Evolutionary conservation across 306 rosid species (phyloP).

Genomic region (Ceratonia siliqua): DNA sequence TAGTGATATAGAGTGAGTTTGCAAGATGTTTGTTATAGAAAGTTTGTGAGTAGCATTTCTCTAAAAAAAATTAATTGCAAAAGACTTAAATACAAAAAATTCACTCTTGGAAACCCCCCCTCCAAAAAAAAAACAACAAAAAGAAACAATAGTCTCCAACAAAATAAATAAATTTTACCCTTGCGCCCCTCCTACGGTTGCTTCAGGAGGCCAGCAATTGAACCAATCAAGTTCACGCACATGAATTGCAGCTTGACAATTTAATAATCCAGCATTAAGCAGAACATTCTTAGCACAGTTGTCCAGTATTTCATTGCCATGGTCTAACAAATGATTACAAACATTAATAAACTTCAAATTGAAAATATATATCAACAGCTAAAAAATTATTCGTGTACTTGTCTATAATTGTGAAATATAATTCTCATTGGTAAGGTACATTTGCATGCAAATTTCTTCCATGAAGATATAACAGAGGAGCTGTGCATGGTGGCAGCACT

Average conservation of each 20-base stretch:
- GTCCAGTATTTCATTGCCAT: conserved; percentile 72
- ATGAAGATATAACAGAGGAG: neutral
- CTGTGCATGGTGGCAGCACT: neutral
- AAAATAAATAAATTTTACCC: conserved; percentile 45
- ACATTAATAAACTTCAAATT: neutral
- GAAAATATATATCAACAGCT: neutral
- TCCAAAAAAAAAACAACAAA: neutral
- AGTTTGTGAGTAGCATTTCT: no score
- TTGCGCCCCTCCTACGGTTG: conserved; percentile 44
- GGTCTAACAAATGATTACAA: conserved; percentile 57
- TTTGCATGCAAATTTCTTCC: conserved; percentile 6
- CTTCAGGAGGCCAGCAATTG: conserved; percentile 74
- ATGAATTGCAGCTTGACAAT: conserved; percentile 47
- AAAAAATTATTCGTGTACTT: neutral
- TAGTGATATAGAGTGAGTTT: no score
- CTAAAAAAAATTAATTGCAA: conserved; percentile 2
- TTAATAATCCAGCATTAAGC: conserved; percentile 62
- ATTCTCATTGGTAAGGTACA: neutral
- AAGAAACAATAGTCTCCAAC: conserved; percentile 9
- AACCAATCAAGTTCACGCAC: conserved; percentile 91
- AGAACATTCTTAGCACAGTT: conserved; percentile 75
- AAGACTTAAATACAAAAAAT: neutral
- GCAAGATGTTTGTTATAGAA: no score
- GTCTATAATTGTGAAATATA: conserved; percentile 13
- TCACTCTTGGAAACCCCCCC: neutral